Evolutionary conservation across 208 protist species (phyloP), one percentile per base, ranked within the genome.

Genomic region (Naegleria fowleri): DNA sequence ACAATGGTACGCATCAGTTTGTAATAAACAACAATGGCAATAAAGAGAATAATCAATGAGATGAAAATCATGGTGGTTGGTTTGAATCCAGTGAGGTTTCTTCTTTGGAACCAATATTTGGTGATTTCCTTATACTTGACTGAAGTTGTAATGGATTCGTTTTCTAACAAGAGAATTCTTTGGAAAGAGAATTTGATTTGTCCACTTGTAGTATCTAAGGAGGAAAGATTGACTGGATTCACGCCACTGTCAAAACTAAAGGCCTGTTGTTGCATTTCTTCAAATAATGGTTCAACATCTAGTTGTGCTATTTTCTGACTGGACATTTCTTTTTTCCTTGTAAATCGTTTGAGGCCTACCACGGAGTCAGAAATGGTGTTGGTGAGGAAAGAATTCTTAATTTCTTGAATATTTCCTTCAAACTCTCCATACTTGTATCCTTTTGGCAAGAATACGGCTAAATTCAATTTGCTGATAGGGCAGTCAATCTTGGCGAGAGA

Each of bases 71-170:
- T 15, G 13, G 22, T 38, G 1, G n/a, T 38, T 83, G 22, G 22
- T n/a, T 39, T 11, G 75, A 15, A 40, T 83, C 75, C 75, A 38
- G 22, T n/a, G 0, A 39, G 13, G 13, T n/a, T 83, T 83, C 75
- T 83, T 83, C 75, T 83, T 39, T 83, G n/a, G 75, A 83, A 83
- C 75, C 22, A 83, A 40, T 39, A n/a, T 39, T 83, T 83, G n/a
- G 22, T 83, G 13, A 83, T 83, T 83, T 83, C 75, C 75, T 83
- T 83, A 13, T 83, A 83, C 13, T 83, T 11, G 33, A 39, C 75
- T 39, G 13, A 15, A 13, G 33, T 40, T 11, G 19, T 5, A 36
- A 83, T 83, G 33, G n/a, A 0, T 83, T 83, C n/a, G 11, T 36
- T 36, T 83, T 83, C 75, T 3, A 36, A 15, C 29, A 83, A 36